Base-by-base conservation (phyloP, 768 basidiomycete genomes). In the Solioccasus polychromus region DNA sequence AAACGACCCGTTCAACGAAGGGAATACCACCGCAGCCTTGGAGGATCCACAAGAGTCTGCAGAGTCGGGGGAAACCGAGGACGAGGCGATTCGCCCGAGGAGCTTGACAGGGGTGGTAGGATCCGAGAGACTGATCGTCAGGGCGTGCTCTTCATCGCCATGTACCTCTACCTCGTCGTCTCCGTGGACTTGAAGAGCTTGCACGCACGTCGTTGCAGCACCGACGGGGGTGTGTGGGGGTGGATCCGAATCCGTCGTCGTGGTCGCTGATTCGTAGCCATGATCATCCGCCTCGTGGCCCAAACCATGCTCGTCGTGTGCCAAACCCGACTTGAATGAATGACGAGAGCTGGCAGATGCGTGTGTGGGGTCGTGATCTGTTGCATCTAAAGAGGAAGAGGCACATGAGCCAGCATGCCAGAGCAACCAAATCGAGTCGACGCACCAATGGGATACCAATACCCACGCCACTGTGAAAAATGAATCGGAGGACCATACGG, bases 211-310 rank as follows among this genome's bases (percentile, higher is more conserved):
- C 14, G 45, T 49, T 8, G 26, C 8, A 35, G 37, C 31, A 19
- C 60, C 54, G 35, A 60, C 26, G 14, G 60, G 60, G n/a, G 60
- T 61, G 14, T 60, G 54, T 7, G 60, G 60, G 14, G 46, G 50
- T 47, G 61, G 60, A 47, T 57, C 54, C 5, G 60, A 61, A 41
- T 61, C 58, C 8, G 60, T 61, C 3, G 52, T 63, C 1, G 60
- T 62, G 17, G 60, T 60, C 8, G 58, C 47, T 5, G 60, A 61
- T 28, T 61, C 60, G 9, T 62, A 62, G 18, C 48, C 60, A 29
- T 60, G 54, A 30, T 60, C 60, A 1, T 62, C 59, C 38, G 46
- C 56, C 3, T 62, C 60, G n/a, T 19, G 50, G n/a, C 37, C 46
- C n/a, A 15, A 9, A 11, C 39, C 25, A 18, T 40, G 35, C 39